Percentiles rank a stretch among this genome's conserved stretches.
Evolutionary conservation across 1,284 basidiomycete species (phyloP).

Genomic region (Fomes fomentarius): DNA sequence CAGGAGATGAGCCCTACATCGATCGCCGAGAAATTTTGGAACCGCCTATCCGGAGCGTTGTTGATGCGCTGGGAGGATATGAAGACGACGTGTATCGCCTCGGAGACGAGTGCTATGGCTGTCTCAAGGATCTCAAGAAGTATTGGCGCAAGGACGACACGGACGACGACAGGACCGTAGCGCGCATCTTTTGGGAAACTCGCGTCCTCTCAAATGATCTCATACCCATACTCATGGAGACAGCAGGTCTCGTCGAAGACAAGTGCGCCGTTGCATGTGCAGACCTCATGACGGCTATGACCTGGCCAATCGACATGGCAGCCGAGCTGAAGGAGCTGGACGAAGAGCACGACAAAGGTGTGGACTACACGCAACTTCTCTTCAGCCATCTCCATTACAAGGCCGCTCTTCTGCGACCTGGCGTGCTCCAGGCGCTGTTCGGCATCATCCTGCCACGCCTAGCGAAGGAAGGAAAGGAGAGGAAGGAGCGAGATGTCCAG

Average conservation of each 20-base stretch:
- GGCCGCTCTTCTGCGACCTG: constrained; percentile 67
- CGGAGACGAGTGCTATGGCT: constrained; percentile 84
- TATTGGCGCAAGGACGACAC: constrained; percentile 94
- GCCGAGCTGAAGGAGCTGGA: constrained; percentile 91
- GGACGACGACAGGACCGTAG: constrained; percentile 93
- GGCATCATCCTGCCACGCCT: constrained; percentile 73
- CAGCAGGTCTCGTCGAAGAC: constrained; percentile 78
- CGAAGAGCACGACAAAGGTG: constrained; percentile 71
- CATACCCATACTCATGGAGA: constrained; percentile 81
- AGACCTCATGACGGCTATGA: constrained; percentile 92
- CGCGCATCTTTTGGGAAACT: constrained; percentile 86
- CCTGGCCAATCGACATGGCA: constrained; percentile 95
- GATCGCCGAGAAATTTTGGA: constrained; percentile 58
- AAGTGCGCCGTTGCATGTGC: constrained; percentile 86
- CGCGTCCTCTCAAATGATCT: constrained; percentile 83
- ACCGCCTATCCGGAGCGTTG: constrained; percentile 69
- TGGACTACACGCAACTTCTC: constrained; percentile 86
- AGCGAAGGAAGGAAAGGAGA: constrained; percentile 61
- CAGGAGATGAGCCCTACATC: constrained; percentile 34
- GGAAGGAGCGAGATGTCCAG: constrained; percentile 81
- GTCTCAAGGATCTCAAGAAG: constrained; percentile 91
- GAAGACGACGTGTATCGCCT: constrained; percentile 76
- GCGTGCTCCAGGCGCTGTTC: constrained; percentile 70
- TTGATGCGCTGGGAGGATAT: constrained; percentile 74
- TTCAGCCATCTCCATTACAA: constrained; percentile 89